Conservation (phyloP, 345 rosid genomes). For the Corchorus olitorius region DNA sequence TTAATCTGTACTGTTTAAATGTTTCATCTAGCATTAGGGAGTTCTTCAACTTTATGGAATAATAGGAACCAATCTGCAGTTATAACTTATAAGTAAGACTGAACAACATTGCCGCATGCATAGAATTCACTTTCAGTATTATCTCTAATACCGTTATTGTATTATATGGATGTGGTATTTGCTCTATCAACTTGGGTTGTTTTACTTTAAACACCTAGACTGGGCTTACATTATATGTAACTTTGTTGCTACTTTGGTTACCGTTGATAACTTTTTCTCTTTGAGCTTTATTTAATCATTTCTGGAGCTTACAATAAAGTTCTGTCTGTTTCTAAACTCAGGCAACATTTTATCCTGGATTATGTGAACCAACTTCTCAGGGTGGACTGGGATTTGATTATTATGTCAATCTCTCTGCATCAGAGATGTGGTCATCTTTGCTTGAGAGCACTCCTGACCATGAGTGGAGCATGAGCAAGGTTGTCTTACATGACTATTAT, state of each 20-base stretch:
- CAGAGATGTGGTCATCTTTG: slow-evolving; percentile 93
- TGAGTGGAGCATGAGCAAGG: slow-evolving; percentile 98
- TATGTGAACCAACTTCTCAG: slow-evolving; percentile 85
- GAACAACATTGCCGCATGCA: background rate
- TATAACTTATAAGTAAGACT: background rate
- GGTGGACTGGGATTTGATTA: slow-evolving; percentile 97
- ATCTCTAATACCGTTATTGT: background rate
- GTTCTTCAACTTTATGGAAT: background rate
- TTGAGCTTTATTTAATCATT: slow-evolving; percentile 5
- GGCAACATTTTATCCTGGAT: slow-evolving; percentile 93
- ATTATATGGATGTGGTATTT: background rate
- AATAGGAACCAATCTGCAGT: no score
- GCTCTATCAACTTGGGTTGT: background rate
- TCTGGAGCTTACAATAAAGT: slow-evolving; percentile 20
- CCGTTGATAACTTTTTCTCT: background rate
- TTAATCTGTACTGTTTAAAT: background rate
- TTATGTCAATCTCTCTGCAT: slow-evolving; percentile 77
- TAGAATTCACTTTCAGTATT: background rate
- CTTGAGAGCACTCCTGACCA: slow-evolving; percentile 65
- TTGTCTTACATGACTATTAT: slow-evolving; percentile 28
- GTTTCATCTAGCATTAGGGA: background rate
- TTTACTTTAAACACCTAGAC: background rate
- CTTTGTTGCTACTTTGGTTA: background rate
- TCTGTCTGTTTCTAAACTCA: slow-evolving; percentile 29
- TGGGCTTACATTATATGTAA: background rate